Conservation (phyloP, 2,329 filamentous ascomycete genomes). For the Aspergillus sp. region DNA sequence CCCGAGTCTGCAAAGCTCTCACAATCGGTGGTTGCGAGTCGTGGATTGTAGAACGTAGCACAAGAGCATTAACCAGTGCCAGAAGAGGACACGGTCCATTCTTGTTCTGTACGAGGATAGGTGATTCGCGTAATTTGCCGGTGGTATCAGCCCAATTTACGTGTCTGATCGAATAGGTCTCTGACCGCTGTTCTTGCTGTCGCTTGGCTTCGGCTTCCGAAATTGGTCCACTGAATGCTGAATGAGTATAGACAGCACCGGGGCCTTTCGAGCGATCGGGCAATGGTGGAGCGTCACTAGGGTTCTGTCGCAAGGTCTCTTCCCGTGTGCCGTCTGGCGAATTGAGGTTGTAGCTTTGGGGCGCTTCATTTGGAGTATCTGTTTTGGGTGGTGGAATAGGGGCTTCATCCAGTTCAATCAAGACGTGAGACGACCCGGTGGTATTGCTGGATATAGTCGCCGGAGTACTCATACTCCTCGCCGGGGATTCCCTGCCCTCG, state of each 20-base stretch:
- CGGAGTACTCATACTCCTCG: slow-evolving; percentile 23
- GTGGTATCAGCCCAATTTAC: slow-evolving; percentile 77
- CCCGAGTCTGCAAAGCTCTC: slow-evolving; percentile 73
- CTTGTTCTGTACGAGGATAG: slow-evolving; percentile 86
- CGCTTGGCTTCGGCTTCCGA: slow-evolving; percentile 36
- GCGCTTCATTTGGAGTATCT: slow-evolving; percentile 7
- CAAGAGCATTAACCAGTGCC: slow-evolving; percentile 88
- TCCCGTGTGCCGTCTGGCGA: not conserved
- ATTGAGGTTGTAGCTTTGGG: not conserved
- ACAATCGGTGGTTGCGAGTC: slow-evolving; percentile 69
- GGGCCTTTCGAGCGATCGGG: slow-evolving; percentile 9
- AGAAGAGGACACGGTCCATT: slow-evolving; percentile 94
- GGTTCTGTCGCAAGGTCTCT: not conserved
- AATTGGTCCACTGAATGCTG: slow-evolving; percentile 14
- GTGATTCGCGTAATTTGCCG: slow-evolving; percentile 71
- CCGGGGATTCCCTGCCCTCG: slow-evolving; percentile 18
- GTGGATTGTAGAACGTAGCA: slow-evolving; percentile 75
- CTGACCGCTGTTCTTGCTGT: slow-evolving; percentile 55
- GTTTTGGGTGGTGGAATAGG: slow-evolving; percentile 9
- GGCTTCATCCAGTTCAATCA: slow-evolving; percentile 32
- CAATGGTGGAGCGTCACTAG: slow-evolving; percentile 12
- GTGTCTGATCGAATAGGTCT: slow-evolving; percentile 92
- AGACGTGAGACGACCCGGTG: slow-evolving; percentile 34
- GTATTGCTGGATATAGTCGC: slow-evolving; percentile 27
- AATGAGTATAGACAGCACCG: slow-evolving; percentile 7